Percentiles rank a stretch among this genome's conserved stretches.
These are phyloP conservation scores for Daldinia grandis DNA, from an alignment of 495 filamentous ascomycete species.

Conservation along the genomic window DNA sequence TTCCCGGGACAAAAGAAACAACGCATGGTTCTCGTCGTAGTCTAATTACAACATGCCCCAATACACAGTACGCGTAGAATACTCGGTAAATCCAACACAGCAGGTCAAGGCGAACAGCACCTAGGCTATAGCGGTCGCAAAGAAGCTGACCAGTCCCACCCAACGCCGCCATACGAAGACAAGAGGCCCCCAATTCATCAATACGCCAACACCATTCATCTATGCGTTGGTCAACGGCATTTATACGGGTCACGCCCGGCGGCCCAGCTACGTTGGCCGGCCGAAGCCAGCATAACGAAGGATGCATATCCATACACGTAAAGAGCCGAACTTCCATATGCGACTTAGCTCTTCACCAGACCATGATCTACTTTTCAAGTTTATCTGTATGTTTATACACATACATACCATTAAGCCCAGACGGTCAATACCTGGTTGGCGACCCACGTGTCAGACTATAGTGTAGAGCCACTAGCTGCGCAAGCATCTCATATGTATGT, in stretches of 20 bases:
- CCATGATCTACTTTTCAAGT: slow-evolving; percentile 3
- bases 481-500: slow-evolving; percentile 13
- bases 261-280: slow-evolving; percentile 5
- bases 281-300: slow-evolving; percentile 17
- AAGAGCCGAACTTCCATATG: slow-evolving; percentile 22
- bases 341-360: slow-evolving; percentile 13
- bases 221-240: slow-evolving; percentile 12
- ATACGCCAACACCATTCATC: neutral
- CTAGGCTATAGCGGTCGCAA: neutral
- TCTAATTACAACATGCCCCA: slow-evolving; percentile 11
- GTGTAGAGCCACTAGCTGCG: neutral
- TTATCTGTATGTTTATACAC: too few relatives aligned
- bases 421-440: neutral
- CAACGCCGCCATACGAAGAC: neutral
- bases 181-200: slow-evolving; percentile 2
- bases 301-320: slow-evolving; percentile 23
- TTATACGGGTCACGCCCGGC: slow-evolving; percentile 15
- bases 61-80: slow-evolving; percentile 19
- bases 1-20: slow-evolving; percentile 20
- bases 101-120: neutral
- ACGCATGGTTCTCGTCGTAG: slow-evolving; percentile 5
- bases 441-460: slow-evolving; percentile 29
- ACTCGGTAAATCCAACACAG: slow-evolving; percentile 2
- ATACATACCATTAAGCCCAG: neutral
- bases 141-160: slow-evolving; percentile 1